Evolutionary conservation across 768 basidiomycete genomes (phyloP).

Genomic region (Candolleomyces efflorescens): DNA sequence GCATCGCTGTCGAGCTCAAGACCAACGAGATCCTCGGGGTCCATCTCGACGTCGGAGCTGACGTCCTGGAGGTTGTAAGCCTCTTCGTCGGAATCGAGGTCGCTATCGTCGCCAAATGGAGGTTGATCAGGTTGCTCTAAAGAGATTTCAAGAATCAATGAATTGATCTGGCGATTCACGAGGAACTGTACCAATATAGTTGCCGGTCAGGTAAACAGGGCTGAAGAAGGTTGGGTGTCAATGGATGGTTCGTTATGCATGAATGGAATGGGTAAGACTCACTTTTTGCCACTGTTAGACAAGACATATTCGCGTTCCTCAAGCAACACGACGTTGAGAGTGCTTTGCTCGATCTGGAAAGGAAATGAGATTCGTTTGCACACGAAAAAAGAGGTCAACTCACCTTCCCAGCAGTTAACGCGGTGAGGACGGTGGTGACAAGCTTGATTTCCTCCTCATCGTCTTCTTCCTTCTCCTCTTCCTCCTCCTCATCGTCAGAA

Average conservation of each 20-base stretch:
- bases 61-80: conserved; percentile 69
- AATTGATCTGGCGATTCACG: too few species aligned
- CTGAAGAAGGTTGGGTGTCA: conserved; percentile 26
- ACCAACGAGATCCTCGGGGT: conserved; percentile 56
- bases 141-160: too few species aligned
- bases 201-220: conserved; percentile 75
- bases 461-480: conserved; percentile 35
- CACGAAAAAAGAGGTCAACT: conserved; percentile 12
- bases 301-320: conserved; percentile 63
- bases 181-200: conserved; percentile 86
- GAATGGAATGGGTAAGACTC: background rate
- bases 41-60: conserved; percentile 80
- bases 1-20: conserved; percentile 44
- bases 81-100: conserved; percentile 53
- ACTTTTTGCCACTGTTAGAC: conserved; percentile 83
- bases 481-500: conserved; percentile 42
- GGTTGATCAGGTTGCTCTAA: conserved; percentile 56
- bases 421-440: conserved; percentile 62
- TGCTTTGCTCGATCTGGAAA: conserved; percentile 70
- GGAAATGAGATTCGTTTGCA: conserved; percentile 3
- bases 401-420: conserved; percentile 81
- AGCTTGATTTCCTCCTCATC: conserved; percentile 27
- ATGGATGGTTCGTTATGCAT: background rate
- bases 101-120: conserved; percentile 36
- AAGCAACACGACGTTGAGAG: conserved; percentile 66